These are phyloP conservation scores for Chalaropsis thielavioides DNA, from an alignment of 2,329 filamentous ascomycete genomes.

Conservation along the genomic window DNA sequence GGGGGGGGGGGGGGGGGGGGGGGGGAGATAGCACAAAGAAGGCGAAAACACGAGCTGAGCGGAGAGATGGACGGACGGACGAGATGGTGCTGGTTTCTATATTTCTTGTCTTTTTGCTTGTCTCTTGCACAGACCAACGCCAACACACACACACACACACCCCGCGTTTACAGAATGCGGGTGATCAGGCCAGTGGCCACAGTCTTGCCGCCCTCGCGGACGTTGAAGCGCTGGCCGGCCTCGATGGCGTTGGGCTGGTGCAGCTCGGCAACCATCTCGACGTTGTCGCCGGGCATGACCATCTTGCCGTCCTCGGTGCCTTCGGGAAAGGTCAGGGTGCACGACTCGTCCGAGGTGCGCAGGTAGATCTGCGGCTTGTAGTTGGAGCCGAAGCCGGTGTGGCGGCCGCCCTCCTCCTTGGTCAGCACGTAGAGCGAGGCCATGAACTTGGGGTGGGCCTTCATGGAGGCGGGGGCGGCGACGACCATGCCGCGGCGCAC, in stretches of 20 bases:
- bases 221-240: slow-evolving; percentile 89
- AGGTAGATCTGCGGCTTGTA: slow-evolving; percentile 96
- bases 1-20: neutral
- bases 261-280: slow-evolving; percentile 87
- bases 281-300: slow-evolving; percentile 97
- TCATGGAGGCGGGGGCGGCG: slow-evolving; percentile 65
- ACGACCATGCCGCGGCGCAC: slow-evolving; percentile 91
- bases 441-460: slow-evolving; percentile 82
- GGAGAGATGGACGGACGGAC: neutral
- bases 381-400: slow-evolving; percentile 90
- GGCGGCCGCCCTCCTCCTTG: slow-evolving; percentile 95
- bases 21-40: neutral
- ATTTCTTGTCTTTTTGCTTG: no score
- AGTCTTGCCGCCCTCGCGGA: slow-evolving; percentile 88
- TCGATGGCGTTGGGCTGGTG: slow-evolving; percentile 78
- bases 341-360: slow-evolving; percentile 72
- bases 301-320: slow-evolving; percentile 67
- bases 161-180: slow-evolving; percentile 41
- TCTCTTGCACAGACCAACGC: no score
- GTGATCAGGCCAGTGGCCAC: slow-evolving; percentile 75
- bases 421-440: slow-evolving; percentile 91
- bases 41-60: neutral
- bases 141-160: neutral
- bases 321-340: slow-evolving; percentile 74
- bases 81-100: neutral